Evolutionary conservation across 805 yeast species (phyloP).

Genomic region (Spathaspora arborariae): DNA sequence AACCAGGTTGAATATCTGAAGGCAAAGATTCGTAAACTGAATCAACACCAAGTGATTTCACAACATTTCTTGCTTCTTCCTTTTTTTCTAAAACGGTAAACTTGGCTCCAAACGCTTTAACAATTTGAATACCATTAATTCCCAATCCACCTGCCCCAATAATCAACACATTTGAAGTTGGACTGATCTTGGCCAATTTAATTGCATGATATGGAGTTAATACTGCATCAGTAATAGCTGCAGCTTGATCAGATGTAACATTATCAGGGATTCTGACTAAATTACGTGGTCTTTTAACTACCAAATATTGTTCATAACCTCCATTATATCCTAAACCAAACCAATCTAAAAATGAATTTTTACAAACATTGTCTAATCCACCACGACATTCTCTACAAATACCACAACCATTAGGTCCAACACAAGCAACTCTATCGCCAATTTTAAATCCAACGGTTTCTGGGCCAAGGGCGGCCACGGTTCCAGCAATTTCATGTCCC

Average conservation of each 20-base stretch:
- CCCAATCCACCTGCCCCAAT: conserved; percentile 44
- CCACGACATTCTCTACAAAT: conserved; percentile 28
- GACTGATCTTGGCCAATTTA: conserved; percentile 27
- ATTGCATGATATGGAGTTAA: conserved; percentile 42
- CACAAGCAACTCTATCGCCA: conserved; percentile 30
- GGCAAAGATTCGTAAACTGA: conserved; percentile 33
- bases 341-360: conserved; percentile 17
- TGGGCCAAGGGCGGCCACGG: conserved; percentile 27
- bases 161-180: conserved; percentile 32
- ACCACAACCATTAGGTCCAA: conserved; percentile 33
- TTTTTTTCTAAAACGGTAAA: conserved; percentile 34
- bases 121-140: conserved; percentile 37
- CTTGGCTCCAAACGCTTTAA: conserved; percentile 27
- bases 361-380: conserved; percentile 33
- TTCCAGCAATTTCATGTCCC: conserved; percentile 46
- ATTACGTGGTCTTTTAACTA: conserved; percentile 28
- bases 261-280: conserved; percentile 37
- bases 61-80: conserved; percentile 22
- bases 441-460: conserved; percentile 18
- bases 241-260: conserved; percentile 34
- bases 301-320: conserved; percentile 37
- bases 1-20: conserved; percentile 20
- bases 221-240: conserved; percentile 39
- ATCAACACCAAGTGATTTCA: conserved; percentile 35
- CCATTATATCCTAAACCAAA: conserved; percentile 38